Evolutionary conservation across 176 grass and related monocot genomes (phyloP), one percentile per base, ranked within the genome.

Genomic region (Chloris gayana): DNA sequence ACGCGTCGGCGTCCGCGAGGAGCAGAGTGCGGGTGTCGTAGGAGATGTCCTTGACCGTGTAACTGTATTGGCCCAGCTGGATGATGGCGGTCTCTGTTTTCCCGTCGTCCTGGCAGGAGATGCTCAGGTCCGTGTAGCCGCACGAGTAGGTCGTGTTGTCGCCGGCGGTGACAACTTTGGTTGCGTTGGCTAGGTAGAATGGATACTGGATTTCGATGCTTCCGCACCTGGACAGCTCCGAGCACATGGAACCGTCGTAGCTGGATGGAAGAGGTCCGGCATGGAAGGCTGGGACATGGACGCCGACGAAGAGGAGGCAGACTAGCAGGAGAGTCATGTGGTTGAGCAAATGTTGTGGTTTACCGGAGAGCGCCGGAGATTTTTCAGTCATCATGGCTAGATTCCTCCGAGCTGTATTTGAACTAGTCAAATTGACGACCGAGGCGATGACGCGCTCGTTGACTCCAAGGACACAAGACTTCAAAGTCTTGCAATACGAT

Each of bases 131-230:
- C 5, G 49, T 51, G 49, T 51, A 51, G 4, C 49, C 49, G 17
- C 49, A 19, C 14, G 49, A 57, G 53, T 5, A 1, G 0, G 27
- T 0, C 1, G 0, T 11, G 1, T 6, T 0, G 11, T 0, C 0
- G 10, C 0, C 54, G 0, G 2, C 0, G 66, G 37, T 12, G 35
- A 37, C 6, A 10, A 50, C 24, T 47, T 4, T 47, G 45, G 13
- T 4, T 3, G 2, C 3, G 45, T 4, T 47, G 45, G 45, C 45
- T 0, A 83, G 84, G 21, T 11, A 62, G 72, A 90, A 87, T 0
- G 79, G 79, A 3, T 90, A 87, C 0, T 0, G 0, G 73, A 90
- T 79, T 1, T 69, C 0, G 25, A 90, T 22, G 47, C 0, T 0
- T 3, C 88, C 79, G 5, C 84, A 90, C 0, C 0, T 0, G 54